Evolutionary conservation across 1,284 basidiomycete genomes (phyloP), one percentile per base, ranked within the genome.

Genomic region (Ceratobasidium sp.): DNA sequence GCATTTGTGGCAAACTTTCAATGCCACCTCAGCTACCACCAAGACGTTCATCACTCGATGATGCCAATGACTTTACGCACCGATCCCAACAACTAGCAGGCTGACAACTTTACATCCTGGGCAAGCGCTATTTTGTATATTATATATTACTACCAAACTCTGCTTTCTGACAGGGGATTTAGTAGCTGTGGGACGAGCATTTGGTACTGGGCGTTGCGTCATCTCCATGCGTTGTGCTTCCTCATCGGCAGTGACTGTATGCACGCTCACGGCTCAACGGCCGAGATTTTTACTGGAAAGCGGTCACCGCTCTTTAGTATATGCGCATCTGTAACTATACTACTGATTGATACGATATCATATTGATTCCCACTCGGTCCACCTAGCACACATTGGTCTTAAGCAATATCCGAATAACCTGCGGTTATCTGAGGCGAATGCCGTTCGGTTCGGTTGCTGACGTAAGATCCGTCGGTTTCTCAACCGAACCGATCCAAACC

Each of bases 381-480:
- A 24, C 33, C 44, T 45, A 19, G 45, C n/a, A 24, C 36, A 44
- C 29, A 31, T 31, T 19, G 41, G 15, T 17, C 9, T 24, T 36
- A 48, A 59, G 36, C n/a, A 59, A 59, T 22, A 59, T 47, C 6
- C 59, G 22, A 29, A n/a, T 19, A 27, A 24, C 44, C 27, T 6
- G 19, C 14, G 19, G 59, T 27, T 62, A 62, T n/a, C 59, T 36
- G 41, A 24, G 59, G 8, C n/a, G 15, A 22, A 27, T 15, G 44
- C 63, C 24, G 31, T 1, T 62, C 2, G 59, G 36, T 45, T 27
- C 44, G 59, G 41, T 31, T 62, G 5, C 33, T 62, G 5, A 62
- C 59, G 59, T 62, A 62, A 62, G 33, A 62, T 15, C 59, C 48
- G 48, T n/a, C 48, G 48, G 48, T 51, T 51, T 51, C 19, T 17